These are phyloP conservation scores for Pelagophyceae sp. DNA, from an alignment of 352 stramenopile genomes.

Conservation along the genomic window DNA sequence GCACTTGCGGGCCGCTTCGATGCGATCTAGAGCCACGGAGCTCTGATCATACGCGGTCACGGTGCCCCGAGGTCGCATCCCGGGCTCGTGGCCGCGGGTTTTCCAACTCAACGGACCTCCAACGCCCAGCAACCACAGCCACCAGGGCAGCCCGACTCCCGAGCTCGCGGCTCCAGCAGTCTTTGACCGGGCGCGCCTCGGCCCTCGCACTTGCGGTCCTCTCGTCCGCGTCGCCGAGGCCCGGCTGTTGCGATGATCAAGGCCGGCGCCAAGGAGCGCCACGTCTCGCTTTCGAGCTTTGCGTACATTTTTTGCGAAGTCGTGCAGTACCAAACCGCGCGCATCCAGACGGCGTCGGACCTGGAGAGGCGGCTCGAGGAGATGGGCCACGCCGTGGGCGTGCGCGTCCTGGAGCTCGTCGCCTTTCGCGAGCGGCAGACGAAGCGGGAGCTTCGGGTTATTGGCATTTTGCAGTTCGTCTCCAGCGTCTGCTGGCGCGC, in stretches of 20 bases:
- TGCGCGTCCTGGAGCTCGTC: constrained; percentile 84
- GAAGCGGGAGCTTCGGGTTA: constrained; percentile 64
- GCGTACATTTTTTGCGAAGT: constrained; percentile 94
- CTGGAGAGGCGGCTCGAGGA: constrained; percentile 86
- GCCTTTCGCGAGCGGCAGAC: constrained; percentile 68
- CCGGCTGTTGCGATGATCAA: neutral
- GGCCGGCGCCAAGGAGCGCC: neutral
- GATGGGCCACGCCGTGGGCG: constrained; percentile 83
- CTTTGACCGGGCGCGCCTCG: too few relatives aligned
- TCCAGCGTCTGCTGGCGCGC: constrained; percentile 70
- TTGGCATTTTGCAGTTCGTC: constrained; percentile 63
- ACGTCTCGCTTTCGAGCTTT: constrained; percentile 86
- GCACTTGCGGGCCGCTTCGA: too few relatives aligned
- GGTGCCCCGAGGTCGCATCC: too few relatives aligned
- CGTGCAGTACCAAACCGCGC: constrained; percentile 92
- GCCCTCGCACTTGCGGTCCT: too few relatives aligned
- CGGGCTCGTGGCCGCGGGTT: too few relatives aligned
- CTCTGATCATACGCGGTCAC: too few relatives aligned
- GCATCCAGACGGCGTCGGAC: constrained; percentile 87
- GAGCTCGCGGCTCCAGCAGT: too few relatives aligned
- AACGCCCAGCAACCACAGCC: too few relatives aligned
- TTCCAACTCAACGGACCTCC: too few relatives aligned
- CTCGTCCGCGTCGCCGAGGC: neutral
- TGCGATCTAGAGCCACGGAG: too few relatives aligned
- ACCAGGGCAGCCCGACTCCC: too few relatives aligned